These are phyloP conservation scores for Lactifluus pinguis DNA, from an alignment of 768 basidiomycete species.

Conservation along the genomic window DNA sequence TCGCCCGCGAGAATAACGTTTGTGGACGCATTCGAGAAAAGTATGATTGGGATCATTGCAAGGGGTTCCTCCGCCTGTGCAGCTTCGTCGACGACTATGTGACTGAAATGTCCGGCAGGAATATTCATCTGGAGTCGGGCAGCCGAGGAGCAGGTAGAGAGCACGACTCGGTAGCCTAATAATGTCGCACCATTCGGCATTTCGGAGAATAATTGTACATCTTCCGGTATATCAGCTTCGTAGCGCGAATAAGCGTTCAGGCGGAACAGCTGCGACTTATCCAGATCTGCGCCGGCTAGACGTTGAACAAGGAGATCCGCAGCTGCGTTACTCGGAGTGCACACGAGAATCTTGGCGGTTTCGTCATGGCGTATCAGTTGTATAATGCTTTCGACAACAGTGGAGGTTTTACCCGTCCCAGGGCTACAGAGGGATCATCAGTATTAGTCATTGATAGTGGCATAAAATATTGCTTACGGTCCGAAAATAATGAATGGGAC, in stretches of 20 bases:
- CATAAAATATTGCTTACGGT: constrained; percentile 35
- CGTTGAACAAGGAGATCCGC: constrained; percentile 29
- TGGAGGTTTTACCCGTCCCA: constrained; percentile 34
- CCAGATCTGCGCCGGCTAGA: constrained; percentile 17
- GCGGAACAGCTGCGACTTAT: constrained; percentile 36
- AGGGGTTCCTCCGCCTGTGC: constrained; percentile 57
- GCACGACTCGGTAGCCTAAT: constrained; percentile 40
- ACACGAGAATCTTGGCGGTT: constrained; percentile 25
- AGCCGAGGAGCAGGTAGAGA: constrained; percentile 50
- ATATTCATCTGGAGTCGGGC: constrained; percentile 41
- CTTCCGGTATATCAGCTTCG: constrained; percentile 28
- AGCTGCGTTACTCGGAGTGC: constrained; percentile 31
- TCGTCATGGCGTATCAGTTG: constrained; percentile 25
- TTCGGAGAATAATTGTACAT: constrained; percentile 31
- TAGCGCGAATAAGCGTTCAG: constrained; percentile 43
- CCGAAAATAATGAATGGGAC: constrained; percentile 54
- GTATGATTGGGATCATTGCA: constrained; percentile 36
- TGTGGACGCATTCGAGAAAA: constrained; percentile 27
- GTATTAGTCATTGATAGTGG: background rate
- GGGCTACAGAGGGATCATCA: constrained; percentile 24
- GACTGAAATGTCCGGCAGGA: constrained; percentile 44
- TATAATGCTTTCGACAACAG: constrained; percentile 30
- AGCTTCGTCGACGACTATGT: constrained; percentile 59
- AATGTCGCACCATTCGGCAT: constrained; percentile 31
- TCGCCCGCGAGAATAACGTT: constrained; percentile 34